Evolutionary conservation across 257 asterid species (phyloP), one percentile per base, ranked within the genome.

Genomic region (Ocimum tenuiflorum): DNA sequence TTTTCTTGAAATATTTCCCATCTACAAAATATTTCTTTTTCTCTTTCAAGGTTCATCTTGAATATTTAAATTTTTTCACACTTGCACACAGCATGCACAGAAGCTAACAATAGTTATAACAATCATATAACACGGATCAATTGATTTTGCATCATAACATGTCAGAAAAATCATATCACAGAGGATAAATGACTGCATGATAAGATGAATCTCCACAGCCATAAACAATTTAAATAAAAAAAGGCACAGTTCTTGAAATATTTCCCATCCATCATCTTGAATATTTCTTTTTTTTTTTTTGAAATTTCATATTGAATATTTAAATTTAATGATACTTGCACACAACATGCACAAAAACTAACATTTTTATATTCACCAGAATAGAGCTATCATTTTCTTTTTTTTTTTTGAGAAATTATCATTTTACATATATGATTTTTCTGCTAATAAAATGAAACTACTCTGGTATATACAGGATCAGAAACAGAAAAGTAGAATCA

Each of bases 1-100:
- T n/a, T n/a, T 45, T 61, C 70, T 17, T 53, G 31, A 35, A 31
- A 22, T 31, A 18, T 72, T 55, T 51, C 29, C n/a, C 56, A 47
- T 20, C 6, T 20, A 35, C 33, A 67, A 17, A 27, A 1, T 27
- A 1, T 27, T 27, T 27, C 4, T 27, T 27, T 27, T 27, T 27
- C 4, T 27, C 4, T 27, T 27, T 27, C 4, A n/a, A n/a, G 3
- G 3, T 27, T 27, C 31, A 27, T 27, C 4, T 27, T 27, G 31
- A 27, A 27, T 4, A 27, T 27, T 27, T 27, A 27, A 27, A 2
- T 1, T 27, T 27, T 2, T 1, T 27, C 3, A 27, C 4, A n/a
- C n/a, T n/a, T n/a, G n/a, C n/a, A n/a, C n/a, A n/a, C n/a, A 41
- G 15, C 42, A 53, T 42, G n/a, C 42, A 54, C 61, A 9, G 15